A percentile compares a stretch with the other conserved stretches of the same genome.
Conservation (phyloP, 1,139 yeast species). For the Lodderomyces pseudojiufengensis region DNA sequence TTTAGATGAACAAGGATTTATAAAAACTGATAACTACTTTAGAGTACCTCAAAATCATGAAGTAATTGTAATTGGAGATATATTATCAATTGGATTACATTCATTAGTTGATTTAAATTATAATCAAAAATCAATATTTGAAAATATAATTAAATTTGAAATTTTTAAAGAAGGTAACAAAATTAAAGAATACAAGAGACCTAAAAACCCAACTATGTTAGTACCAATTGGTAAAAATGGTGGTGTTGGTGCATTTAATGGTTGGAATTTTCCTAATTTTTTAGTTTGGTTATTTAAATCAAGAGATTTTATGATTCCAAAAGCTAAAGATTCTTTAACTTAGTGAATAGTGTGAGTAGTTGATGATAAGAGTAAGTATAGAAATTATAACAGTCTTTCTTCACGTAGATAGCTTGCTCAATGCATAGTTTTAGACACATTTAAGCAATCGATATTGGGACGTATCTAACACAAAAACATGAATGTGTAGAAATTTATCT, state of each 20-base stretch:
- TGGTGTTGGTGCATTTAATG: constrained; percentile 33
- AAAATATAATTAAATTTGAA: constrained; percentile 15
- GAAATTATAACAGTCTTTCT: too few species aligned
- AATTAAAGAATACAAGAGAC: constrained; percentile 14
- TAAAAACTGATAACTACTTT: constrained; percentile 25
- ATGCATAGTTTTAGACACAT: too few species aligned
- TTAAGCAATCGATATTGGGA: too few species aligned
- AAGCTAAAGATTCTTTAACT: constrained; percentile 11
- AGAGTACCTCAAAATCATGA: constrained; percentile 21
- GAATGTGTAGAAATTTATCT: too few species aligned
- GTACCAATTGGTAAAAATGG: constrained; percentile 36
- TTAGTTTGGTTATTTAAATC: constrained; percentile 24
- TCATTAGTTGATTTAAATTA: constrained; percentile 25
- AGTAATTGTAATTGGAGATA: constrained; percentile 35
- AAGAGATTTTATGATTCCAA: constrained; percentile 20
- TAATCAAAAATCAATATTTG: constrained; percentile 21
- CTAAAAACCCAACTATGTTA: constrained; percentile 14
- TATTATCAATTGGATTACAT: constrained; percentile 20
- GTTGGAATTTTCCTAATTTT: constrained; percentile 28
- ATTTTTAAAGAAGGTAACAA: constrained; percentile 16
- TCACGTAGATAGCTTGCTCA: too few species aligned
- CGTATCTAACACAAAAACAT: too few species aligned
- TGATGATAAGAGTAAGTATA: neutral
- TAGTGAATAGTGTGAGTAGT: neutral
- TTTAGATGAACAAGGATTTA: constrained; percentile 20